Base-by-base conservation (phyloP, 495 filamentous ascomycete genomes). In the Aspergillus haitiensis region DNA sequence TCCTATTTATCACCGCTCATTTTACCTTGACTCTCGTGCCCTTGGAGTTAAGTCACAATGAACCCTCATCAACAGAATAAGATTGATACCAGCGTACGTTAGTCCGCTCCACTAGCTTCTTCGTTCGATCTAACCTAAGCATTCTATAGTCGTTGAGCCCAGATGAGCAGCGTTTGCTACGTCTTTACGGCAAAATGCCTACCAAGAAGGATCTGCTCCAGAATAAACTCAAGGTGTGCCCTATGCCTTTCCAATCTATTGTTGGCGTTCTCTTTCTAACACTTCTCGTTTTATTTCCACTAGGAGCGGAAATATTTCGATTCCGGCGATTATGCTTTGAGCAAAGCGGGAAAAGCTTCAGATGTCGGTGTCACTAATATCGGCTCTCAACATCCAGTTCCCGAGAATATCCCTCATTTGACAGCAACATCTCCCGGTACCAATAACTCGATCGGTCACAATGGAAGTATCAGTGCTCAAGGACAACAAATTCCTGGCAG, bases 221-320 rank as follows among this genome's bases (percentile, higher is more conserved):
- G 82, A 97, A 97, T 79, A 96, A 98, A 74, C 86, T 98, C 72
- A 89, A 90, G 78, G 87, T 88, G 70, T 47, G 67, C 64, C 21
- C 12, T 45, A 13, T 42, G 50, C 6, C 33, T 32, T 33, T 40
- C 47, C 51, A n/a, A 31, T 35, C 33, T 37, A 44, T 49, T 27
- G 13, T 18, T n/a, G 7, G 21, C 46, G 49, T 54, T 62, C 39
- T 31, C 33, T 31, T 34, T 42, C 33, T 57, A 63, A 59, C 58
- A n/a, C n/a, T n/a, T n/a, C n/a, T n/a, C n/a, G 34, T 13, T 42
- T 35, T 47, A 16, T 12, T 16, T 15, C 62, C 42, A 51, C n/a
- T 55, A 96, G 84, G 93, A 96, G 73, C 93, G 95, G 76, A 98
- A 98, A 80, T 98, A 97, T 79, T 98, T 98, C 75, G 94, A 98